Conservation (phyloP, 2,329 filamentous ascomycete species). For the Apiospora saccharicola region DNA sequence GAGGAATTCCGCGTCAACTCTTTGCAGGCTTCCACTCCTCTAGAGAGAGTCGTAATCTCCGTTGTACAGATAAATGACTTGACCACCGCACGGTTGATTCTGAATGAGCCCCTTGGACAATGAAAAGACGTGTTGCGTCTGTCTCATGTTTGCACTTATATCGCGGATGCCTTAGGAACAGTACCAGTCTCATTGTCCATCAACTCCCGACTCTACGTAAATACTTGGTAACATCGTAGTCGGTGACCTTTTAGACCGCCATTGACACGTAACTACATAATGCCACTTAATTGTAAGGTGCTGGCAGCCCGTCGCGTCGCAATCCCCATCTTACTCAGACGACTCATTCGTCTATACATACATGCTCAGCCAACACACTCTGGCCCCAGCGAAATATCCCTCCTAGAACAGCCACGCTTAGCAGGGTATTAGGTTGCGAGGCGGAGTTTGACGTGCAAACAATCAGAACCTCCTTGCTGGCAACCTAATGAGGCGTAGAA, state of each 20-base stretch:
- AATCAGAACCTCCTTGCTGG: background rate
- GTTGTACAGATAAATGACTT: background rate
- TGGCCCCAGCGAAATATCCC: background rate
- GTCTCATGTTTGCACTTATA: background rate
- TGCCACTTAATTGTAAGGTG: background rate
- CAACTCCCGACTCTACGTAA: too few species aligned
- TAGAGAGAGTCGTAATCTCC: background rate
- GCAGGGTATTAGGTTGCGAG: background rate
- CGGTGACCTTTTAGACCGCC: background rate
- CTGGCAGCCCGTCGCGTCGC: background rate
- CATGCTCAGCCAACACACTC: background rate
- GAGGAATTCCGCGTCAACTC: background rate
- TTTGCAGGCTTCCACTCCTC: background rate
- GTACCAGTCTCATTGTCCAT: background rate
- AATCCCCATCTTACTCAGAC: constrained; percentile 15
- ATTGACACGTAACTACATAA: constrained; percentile 3
- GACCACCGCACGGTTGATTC: background rate
- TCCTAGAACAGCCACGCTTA: background rate
- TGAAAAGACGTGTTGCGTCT: constrained; percentile 1
- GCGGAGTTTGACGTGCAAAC: background rate
- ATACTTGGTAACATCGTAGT: background rate
- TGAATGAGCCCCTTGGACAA: background rate
- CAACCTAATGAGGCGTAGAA: constrained; percentile 1
- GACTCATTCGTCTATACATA: background rate
- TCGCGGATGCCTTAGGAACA: background rate